Evolutionary conservation across 148 eudicot species (phyloP), one percentile per base, ranked within the genome.

Genomic region (Vaccinium corymbosum): DNA sequence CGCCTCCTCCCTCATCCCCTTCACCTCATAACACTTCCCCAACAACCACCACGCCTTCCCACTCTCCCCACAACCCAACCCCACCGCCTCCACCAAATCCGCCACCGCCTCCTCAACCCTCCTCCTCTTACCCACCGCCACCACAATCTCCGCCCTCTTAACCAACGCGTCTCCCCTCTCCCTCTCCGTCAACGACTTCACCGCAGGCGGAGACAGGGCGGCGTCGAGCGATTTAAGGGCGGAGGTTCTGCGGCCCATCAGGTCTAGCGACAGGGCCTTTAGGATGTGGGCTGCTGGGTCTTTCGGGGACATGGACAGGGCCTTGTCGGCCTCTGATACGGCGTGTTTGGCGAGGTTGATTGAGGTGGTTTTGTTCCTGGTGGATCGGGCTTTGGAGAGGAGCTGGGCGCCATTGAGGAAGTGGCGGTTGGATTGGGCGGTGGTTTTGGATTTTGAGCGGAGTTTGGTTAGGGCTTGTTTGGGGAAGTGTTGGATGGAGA

Each of bases 261-360:
- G 29, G 17, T 89, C 93, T 0, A 83, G 92, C 1, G 98, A 94
- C 42, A 95, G 81, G 82, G 90, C 98, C 51, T 88, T 87, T 12
- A 95, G 92, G 27, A 95, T 94, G 61, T 91, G 93, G 17, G 94
- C 89, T 2, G 95, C 94, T 27, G 93, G 91, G 85, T 95, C 95
- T 7, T 80, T 81, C 0, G 96, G 98, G 1, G 90, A 82, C 22
- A 94, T 85, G 16, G 92, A 59, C 0, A 95, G 74, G 6, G 97
- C 96, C n/a, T 84, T 75, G 55, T 95, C 97, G 75, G 97, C 97
- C 77, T 95, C 92, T 50, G 79, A 70, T 48, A 80, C 83, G 85
- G 98, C 94, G 88, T 85, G 82, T 35, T 86, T 88, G 79, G 98
- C 96, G n/a, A 95, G 86, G 77, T 82, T 84, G 74, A 83, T 25